Conservation (phyloP, 208 protist genomes). For the Naegleria gruberi region DNA sequence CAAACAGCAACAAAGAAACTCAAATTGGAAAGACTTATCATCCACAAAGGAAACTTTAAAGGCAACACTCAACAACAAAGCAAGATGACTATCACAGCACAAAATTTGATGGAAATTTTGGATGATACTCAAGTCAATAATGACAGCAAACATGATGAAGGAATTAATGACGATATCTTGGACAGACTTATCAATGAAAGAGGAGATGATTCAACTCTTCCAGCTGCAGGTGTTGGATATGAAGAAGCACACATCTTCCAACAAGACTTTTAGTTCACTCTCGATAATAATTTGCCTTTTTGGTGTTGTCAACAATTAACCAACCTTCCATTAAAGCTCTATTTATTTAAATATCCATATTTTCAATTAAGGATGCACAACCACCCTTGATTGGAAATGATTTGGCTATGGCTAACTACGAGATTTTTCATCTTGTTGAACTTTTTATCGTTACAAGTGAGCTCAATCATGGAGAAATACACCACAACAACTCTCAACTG, state of each 20-base stretch:
- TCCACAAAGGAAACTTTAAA: constrained; percentile 24
- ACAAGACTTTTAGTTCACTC: too few relatives aligned
- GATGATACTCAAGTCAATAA: background rate
- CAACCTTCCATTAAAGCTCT: too few relatives aligned
- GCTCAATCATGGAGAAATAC: too few relatives aligned
- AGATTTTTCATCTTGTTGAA: too few relatives aligned
- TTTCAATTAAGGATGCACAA: too few relatives aligned
- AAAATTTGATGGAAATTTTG: constrained; percentile 16
- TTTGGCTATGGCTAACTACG: too few relatives aligned
- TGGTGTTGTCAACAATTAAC: too few relatives aligned
- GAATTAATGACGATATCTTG: background rate
- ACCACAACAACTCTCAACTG: too few relatives aligned
- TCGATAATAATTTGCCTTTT: too few relatives aligned
- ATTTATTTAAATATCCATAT: too few relatives aligned
- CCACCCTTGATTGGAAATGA: too few relatives aligned
- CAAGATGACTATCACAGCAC: background rate
- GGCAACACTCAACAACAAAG: background rate
- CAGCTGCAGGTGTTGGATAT: background rate
- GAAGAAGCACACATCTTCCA: background rate
- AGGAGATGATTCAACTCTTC: background rate
- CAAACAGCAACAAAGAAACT: constrained; percentile 54
- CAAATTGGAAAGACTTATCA: constrained; percentile 42
- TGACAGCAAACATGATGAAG: background rate
- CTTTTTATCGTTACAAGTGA: too few relatives aligned
- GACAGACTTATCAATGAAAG: background rate